Conservation (phyloP, 2,329 filamentous ascomycete genomes). For the Hymenoscyphus occultus region DNA sequence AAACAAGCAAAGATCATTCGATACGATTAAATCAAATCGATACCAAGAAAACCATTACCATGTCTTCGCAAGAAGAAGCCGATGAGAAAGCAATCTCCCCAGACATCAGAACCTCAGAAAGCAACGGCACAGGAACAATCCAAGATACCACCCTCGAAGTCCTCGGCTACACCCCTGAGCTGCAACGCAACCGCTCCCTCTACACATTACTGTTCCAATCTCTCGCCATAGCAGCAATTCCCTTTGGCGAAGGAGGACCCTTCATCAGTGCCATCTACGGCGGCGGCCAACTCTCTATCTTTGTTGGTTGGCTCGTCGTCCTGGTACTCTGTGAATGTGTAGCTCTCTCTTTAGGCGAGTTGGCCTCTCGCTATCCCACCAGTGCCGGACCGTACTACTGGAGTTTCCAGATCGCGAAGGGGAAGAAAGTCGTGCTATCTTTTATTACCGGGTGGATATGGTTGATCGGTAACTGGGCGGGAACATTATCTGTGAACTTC, state of each 20-base stretch:
- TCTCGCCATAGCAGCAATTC: conserved; percentile 58
- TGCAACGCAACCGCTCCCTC: conserved; percentile 57
- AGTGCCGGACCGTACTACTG: conserved; percentile 77
- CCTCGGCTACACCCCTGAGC: conserved; percentile 56
- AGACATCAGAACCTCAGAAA: neutral
- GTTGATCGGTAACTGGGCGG: conserved; percentile 76
- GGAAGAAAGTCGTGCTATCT: conserved; percentile 60
- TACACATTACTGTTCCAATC: conserved; percentile 60
- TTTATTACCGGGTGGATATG: conserved; percentile 77
- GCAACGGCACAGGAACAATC: conserved; percentile 12
- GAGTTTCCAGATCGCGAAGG: conserved; percentile 67
- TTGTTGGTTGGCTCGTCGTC: conserved; percentile 55
- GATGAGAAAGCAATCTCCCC: conserved; percentile 10
- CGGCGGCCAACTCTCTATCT: conserved; percentile 51
- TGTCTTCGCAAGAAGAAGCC: conserved; percentile 8
- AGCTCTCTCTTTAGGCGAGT: conserved; percentile 67
- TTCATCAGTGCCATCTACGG: conserved; percentile 35
- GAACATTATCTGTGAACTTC: conserved; percentile 80
- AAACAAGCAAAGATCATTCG: no score
- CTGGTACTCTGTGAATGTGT: conserved; percentile 60
- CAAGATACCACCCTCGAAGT: conserved; percentile 27
- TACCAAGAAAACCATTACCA: neutral
- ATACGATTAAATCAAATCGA: neutral
- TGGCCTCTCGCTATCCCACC: conserved; percentile 74
- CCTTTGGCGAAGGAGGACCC: conserved; percentile 45